Evolutionary conservation across 148 eudicot species (phyloP), one percentile per base, ranked within the genome.

Genomic region (Silene uniflora): DNA sequence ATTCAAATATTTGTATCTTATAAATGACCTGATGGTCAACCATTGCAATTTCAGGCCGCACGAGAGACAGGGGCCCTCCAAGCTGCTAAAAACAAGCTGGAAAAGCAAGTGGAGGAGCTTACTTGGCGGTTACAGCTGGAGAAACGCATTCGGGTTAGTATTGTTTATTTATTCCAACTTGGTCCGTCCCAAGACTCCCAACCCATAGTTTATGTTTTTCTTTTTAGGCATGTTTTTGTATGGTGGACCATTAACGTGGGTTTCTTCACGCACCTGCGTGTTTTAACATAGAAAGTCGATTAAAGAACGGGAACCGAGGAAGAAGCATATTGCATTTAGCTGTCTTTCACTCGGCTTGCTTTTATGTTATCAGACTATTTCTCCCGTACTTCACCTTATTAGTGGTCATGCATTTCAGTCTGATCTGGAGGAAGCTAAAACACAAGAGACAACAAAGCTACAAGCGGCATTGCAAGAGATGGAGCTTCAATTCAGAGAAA

Each of bases 41-140:
- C 44, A 24, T 69, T 69, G 44, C 13, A 68, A 79, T 46, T 77
- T 24, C 84, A 96, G 99, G 98, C 99, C 77, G 98, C 99, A 69
- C 87, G 85, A 73, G 98, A 96, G 84, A 96, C 99, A 29, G 99
- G 99, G 71, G 99, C 99, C 76, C 97, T 96, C 35, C 97, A 96
- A 87, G 99, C 98, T 82, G 99, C 99, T 72, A 96, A 96, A 87
- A 92, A 89, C 83, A 96, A 96, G 82, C 84, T 96, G 73, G 99
- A 96, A 86, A 96, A 96, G 97, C 99, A 96, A 85, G 98, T 96
- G 76, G 99, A 96, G 80, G 99, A 96, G 80, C 85, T 96, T 76
- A 87, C 97, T 75, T 96, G 97, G 97, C 89, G 98, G 69, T 81
- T 96, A 52, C 98, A 96, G 85, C 85, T 96, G 80, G 99, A 96